These are phyloP conservation scores for Fusarium sp. DNA, from an alignment of 2,329 filamentous ascomycete genomes.

Conservation along the genomic window DNA sequence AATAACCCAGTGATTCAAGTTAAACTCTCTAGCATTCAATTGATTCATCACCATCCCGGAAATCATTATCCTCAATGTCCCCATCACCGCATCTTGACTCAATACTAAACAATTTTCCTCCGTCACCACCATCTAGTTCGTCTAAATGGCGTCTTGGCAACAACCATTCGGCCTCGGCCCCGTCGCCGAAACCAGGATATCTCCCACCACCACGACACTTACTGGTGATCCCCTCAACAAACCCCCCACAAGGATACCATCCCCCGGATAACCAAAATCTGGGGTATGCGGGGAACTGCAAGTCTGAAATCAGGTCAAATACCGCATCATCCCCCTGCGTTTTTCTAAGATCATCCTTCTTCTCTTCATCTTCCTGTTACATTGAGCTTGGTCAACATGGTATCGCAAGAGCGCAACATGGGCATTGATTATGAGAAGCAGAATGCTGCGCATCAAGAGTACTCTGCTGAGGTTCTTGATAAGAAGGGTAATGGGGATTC, in stretches of 20 bases:
- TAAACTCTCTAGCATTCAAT: background rate
- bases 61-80: conserved; percentile 1
- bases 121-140: background rate
- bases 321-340: conserved; percentile 16
- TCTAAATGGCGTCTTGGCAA: conserved; percentile 19
- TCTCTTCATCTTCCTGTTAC: background rate
- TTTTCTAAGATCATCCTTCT: background rate
- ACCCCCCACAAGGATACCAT: background rate
- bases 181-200: conserved; percentile 26
- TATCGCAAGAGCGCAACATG: conserved; percentile 11
- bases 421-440: conserved; percentile 33
- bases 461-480: conserved; percentile 30
- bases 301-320: conserved; percentile 19
- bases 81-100: background rate
- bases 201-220: background rate
- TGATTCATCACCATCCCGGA: background rate
- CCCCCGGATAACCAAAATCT: conserved; percentile 31
- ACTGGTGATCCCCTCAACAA: conserved; percentile 31
- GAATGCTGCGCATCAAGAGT: conserved; percentile 31
- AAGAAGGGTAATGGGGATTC: conserved; percentile 35
- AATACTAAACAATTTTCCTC: background rate
- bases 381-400: conserved; percentile 11
- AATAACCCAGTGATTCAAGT: background rate
- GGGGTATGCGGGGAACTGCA: conserved; percentile 33
- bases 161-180: conserved; percentile 23